Evolutionary conservation across 164 flowering plant species (phyloP).

Genomic region (Annona cherimola): DNA sequence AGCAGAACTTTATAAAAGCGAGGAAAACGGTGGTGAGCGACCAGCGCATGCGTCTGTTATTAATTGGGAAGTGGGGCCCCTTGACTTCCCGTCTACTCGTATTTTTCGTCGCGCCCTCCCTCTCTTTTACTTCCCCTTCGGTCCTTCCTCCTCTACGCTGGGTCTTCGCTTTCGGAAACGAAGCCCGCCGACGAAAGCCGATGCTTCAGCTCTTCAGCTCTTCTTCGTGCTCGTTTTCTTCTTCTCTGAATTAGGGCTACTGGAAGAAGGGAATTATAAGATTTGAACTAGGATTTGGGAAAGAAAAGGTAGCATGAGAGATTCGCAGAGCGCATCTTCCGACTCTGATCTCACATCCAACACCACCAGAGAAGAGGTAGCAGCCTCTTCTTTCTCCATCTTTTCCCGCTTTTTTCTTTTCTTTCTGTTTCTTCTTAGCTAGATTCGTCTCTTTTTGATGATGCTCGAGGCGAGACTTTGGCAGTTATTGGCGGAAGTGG

Average conservation of each 20-base stretch:
- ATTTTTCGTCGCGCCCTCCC: neutral
- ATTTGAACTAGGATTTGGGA: neutral
- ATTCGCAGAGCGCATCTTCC: slow-evolving; percentile 32
- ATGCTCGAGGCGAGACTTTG: neutral
- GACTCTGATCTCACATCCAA: slow-evolving; percentile 27
- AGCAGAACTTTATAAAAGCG: too few relatives aligned
- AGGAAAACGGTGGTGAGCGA: neutral
- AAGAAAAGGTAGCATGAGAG: slow-evolving; percentile 7
- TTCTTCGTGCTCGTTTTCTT: too few relatives aligned
- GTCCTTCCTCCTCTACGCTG: neutral
- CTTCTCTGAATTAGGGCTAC: neutral
- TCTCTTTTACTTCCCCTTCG: neutral
- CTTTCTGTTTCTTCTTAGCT: neutral
- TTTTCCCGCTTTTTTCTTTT: neutral
- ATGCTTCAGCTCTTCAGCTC: neutral
- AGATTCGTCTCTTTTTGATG: neutral
- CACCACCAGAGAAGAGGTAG: slow-evolving; percentile 38
- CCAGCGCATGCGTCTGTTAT: neutral
- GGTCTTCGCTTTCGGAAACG: too few relatives aligned
- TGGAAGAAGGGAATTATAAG: too few relatives aligned
- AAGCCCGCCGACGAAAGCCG: neutral
- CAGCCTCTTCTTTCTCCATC: neutral
- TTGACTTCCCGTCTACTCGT: neutral
- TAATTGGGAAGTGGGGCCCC: neutral
- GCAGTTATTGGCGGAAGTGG: too few relatives aligned